Evolutionary conservation across 179 eudicot species (phyloP).

Genomic region (Corrigiola litoralis): DNA sequence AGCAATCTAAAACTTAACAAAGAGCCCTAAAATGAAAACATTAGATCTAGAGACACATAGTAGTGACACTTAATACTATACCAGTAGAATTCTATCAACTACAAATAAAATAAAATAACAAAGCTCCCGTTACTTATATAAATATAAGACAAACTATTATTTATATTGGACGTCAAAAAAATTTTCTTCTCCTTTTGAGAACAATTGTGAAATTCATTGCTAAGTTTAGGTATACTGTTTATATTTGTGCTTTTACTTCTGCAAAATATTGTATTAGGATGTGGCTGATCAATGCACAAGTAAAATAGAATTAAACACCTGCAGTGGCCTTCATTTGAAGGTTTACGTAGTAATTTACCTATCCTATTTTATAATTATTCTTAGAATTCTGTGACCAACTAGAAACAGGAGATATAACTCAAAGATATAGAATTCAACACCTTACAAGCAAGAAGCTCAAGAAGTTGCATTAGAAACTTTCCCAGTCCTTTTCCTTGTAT

Average conservation of each 20-base stretch:
- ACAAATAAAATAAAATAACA: too few relatives aligned
- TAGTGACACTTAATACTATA: too few relatives aligned
- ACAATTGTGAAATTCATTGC: not conserved
- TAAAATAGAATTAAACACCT: not conserved
- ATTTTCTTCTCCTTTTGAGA: too few relatives aligned
- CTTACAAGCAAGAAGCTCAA: slow-evolving; percentile 85
- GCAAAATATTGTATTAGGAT: not conserved
- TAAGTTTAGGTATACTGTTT: not conserved
- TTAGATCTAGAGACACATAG: too few relatives aligned
- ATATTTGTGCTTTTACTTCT: not conserved
- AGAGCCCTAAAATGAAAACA: too few relatives aligned
- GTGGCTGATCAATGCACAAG: not conserved
- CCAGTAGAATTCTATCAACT: too few relatives aligned
- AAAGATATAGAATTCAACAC: slow-evolving; percentile 25
- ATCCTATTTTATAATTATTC: not conserved
- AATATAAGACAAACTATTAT: too few relatives aligned
- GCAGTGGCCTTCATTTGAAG: not conserved
- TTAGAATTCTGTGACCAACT: not conserved
- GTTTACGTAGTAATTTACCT: too few relatives aligned
- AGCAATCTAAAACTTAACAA: too few relatives aligned
- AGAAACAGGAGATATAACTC: not conserved
- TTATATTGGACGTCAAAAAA: too few relatives aligned
- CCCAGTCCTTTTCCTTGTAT: slow-evolving; percentile 83
- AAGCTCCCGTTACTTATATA: too few relatives aligned
- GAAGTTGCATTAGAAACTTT: slow-evolving; percentile 72